Percentiles rank a stretch among this genome's conserved stretches.
Conservation (phyloP, 805 yeast species). For the Schwanniomyces occidentalis region DNA sequence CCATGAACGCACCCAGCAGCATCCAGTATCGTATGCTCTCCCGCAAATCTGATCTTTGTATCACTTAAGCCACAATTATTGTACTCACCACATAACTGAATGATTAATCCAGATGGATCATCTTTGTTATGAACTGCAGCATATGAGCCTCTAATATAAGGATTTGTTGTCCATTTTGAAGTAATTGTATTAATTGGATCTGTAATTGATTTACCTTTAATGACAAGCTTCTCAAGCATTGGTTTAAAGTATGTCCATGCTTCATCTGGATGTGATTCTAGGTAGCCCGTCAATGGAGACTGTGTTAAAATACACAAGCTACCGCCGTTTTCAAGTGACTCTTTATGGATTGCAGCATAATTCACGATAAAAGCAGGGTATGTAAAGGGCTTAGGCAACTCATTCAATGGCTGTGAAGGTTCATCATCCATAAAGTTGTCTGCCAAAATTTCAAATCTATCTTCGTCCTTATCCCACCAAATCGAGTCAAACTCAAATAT, state of each 20-base stretch:
- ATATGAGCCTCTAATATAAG: slow-evolving; percentile 79
- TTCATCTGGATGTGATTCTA: slow-evolving; percentile 48
- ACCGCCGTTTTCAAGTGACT: slow-evolving; percentile 35
- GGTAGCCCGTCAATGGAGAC: slow-evolving; percentile 65
- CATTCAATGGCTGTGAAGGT: slow-evolving; percentile 6
- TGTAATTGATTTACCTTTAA: slow-evolving; percentile 11
- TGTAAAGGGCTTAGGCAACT: slow-evolving; percentile 47
- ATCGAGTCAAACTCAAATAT: slow-evolving; percentile 39
- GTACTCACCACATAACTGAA: slow-evolving; percentile 54
- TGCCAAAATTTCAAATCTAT: slow-evolving; percentile 40
- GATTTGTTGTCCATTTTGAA: slow-evolving; percentile 80
- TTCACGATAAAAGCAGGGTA: slow-evolving; percentile 67
- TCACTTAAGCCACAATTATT: slow-evolving; percentile 37
- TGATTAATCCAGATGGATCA: slow-evolving; percentile 62
- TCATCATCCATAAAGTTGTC: slow-evolving; percentile 4
- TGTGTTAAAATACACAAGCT: slow-evolving; percentile 68
- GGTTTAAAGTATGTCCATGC: slow-evolving; percentile 66
- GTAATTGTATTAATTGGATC: slow-evolving; percentile 39
- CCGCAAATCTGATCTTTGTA: slow-evolving; percentile 72
- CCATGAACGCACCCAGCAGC: slow-evolving; percentile 95
- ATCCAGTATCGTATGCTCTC: slow-evolving; percentile 83
- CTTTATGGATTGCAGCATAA: slow-evolving; percentile 43
- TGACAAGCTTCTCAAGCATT: slow-evolving; percentile 34
- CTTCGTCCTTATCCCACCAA: slow-evolving; percentile 45
- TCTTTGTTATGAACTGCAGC: slow-evolving; percentile 68